phyloP scores from a whole-genome alignment of 495 filamentous ascomycete species.

The Amphirosellinia nigrospora region DNA sequence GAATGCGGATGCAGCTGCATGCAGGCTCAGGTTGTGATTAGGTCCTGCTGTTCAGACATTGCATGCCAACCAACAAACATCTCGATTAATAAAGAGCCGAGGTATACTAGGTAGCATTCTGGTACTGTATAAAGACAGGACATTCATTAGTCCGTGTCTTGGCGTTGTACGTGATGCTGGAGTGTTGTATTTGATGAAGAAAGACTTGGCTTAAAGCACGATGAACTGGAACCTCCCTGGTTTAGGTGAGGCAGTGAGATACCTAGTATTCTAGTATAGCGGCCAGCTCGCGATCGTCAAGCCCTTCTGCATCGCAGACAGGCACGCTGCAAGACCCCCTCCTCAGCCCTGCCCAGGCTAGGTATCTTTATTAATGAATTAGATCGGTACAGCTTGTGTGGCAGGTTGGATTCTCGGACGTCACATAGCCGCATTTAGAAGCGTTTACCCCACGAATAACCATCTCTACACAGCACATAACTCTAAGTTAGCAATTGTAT shows the following conservation, averaged over 20 bases:
- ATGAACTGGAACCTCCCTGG: background rate
- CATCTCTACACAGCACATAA: too few species aligned
- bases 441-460: too few species aligned
- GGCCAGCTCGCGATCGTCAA: slow-evolving; percentile 10
- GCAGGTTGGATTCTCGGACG: too few species aligned
- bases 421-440: too few species aligned
- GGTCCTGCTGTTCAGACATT: slow-evolving; percentile 1
- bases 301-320: background rate
- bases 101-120: background rate
- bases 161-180: background rate
- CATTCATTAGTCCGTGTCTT: background rate
- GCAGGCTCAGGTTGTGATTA: slow-evolving; percentile 6
- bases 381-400: background rate
- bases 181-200: background rate
- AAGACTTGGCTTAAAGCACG: background rate
- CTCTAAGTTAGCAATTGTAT: too few species aligned
- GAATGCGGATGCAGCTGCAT: slow-evolving; percentile 18
- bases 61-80: background rate
- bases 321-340: slow-evolving; percentile 3
- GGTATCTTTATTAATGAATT: background rate
- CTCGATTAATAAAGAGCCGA: background rate
- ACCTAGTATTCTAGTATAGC: slow-evolving; percentile 3
- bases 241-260: background rate
- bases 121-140: background rate
- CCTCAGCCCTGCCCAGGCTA: slow-evolving; percentile 20